Evolutionary conservation across 495 filamentous ascomycete genomes (phyloP), one percentile per base, ranked within the genome.

Genomic region (Tuber calosporum): DNA sequence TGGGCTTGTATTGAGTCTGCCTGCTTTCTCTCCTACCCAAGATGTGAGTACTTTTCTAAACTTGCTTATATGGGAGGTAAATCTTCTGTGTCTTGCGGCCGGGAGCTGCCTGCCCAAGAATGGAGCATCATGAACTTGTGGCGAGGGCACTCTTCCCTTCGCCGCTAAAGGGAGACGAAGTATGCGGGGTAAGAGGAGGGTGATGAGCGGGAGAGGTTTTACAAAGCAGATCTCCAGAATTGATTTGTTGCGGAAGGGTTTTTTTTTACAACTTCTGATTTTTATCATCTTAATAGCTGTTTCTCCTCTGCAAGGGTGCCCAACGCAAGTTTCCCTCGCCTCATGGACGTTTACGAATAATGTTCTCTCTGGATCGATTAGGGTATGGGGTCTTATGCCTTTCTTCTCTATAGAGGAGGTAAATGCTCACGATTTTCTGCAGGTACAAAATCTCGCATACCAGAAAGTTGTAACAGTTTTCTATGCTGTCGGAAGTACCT

Each of bases 381-480:
- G 75, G 69, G 80, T 82, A 68, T 30, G 74, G 53, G 26, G 0
- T 30, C 13, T 20, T 30, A 30, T 53, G 38, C 72, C 30, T 48
- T 41, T 19, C 20, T 11, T 17, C 19, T 15, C 15, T 22, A 37
- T 20, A 45, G 38, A 22, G 6, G 1, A 4, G 22, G 13, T 19
- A 69, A 20, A 37, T 43, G 36, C 40, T 73, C 22, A 72, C 1
- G 0, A 13, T 66, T 36, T 37, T 58, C 8, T 62, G 4, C 68
- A 82, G 81, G 48, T 82, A 26, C 81, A 82, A 76, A 80, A 82
- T 53, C 75, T 82, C 40, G 81, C 79, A 15, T 82, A 76, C 69
- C 30, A 66, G 5, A 82, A 82, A 41, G 69, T 74, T 34, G 81
- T 82, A n/a, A 75, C 77, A 6, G 77, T 82, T 58, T 13, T 73